Evolutionary conservation across 2,329 filamentous ascomycete genomes (phyloP).

Genomic region (Fusarium luffae): DNA sequence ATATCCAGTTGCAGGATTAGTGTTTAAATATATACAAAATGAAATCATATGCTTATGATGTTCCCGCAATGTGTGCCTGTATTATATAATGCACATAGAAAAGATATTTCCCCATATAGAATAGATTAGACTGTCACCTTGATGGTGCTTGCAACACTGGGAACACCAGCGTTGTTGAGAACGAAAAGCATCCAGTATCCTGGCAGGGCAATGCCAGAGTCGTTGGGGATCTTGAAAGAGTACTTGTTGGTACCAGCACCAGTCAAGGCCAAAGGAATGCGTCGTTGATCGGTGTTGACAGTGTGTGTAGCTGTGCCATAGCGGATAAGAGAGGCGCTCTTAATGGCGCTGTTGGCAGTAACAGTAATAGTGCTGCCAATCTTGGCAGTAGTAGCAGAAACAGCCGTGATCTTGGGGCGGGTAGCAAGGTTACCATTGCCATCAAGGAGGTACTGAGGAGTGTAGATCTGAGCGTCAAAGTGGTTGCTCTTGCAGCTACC

Average conservation of each 20-base stretch:
- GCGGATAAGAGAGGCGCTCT: slow-evolving; percentile 29
- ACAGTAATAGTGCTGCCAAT: slow-evolving; percentile 28
- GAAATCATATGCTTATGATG: slow-evolving; percentile 1
- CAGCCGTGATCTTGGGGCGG: slow-evolving; percentile 26
- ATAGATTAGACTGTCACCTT: slow-evolving; percentile 22
- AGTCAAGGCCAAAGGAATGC: slow-evolving; percentile 22
- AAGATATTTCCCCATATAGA: neutral
- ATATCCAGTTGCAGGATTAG: neutral
- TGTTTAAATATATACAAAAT: slow-evolving; percentile 20
- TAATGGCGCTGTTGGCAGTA: slow-evolving; percentile 18
- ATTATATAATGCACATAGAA: neutral
- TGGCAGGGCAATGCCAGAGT: slow-evolving; percentile 33
- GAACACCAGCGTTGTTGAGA: slow-evolving; percentile 29
- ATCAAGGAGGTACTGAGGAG: slow-evolving; percentile 31
- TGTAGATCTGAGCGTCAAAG: slow-evolving; percentile 40
- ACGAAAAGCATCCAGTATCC: slow-evolving; percentile 43
- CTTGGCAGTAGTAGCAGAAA: slow-evolving; percentile 23
- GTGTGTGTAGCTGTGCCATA: slow-evolving; percentile 37
- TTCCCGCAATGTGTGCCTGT: neutral
- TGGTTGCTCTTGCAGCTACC: slow-evolving; percentile 31
- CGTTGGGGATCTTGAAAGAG: slow-evolving; percentile 26
- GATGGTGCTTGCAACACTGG: slow-evolving; percentile 35
- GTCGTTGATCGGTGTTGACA: slow-evolving; percentile 40
- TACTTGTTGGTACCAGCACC: slow-evolving; percentile 31
- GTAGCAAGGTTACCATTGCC: slow-evolving; percentile 26